Conservation (phyloP, 345 rosid species). For the Citrus glauca region DNA sequence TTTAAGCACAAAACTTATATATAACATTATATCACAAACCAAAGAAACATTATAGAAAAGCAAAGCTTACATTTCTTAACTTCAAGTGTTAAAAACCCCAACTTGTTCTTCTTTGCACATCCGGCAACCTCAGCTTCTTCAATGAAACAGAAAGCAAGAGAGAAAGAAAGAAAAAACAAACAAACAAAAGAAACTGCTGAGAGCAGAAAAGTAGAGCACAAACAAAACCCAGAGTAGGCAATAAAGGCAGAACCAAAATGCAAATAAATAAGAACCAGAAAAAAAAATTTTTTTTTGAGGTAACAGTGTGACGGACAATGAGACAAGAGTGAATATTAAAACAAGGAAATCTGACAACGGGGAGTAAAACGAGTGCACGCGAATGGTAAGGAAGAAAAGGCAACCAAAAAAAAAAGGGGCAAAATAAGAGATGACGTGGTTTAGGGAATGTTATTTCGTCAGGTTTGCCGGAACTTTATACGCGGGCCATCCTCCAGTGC, state of each 20-base stretch:
- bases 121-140: constrained; percentile 10
- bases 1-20: not conserved
- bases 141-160: not conserved
- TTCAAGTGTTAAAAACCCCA: constrained; percentile 18
- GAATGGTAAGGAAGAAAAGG: constrained; percentile 5
- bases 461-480: not conserved
- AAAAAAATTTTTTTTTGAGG: not conserved
- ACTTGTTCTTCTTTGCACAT: constrained; percentile 21
- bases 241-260: not conserved
- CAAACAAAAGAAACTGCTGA: not conserved
- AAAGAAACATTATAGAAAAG: not conserved
- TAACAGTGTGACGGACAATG: not conserved
- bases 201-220: too few relatives aligned
- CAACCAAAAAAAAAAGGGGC: not conserved
- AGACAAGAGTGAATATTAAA: not conserved
- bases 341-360: constrained; percentile 26
- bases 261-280: not conserved
- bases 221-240: not conserved
- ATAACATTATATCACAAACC: not conserved
- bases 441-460: constrained; percentile 24
- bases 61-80: constrained; percentile 17
- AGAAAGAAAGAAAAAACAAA: not conserved
- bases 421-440: constrained; percentile 11
- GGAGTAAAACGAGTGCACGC: constrained; percentile 31
- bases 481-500: too few relatives aligned